Evolutionary conservation across 768 basidiomycete genomes (phyloP).

Genomic region (Hypsizygus marmoreus): DNA sequence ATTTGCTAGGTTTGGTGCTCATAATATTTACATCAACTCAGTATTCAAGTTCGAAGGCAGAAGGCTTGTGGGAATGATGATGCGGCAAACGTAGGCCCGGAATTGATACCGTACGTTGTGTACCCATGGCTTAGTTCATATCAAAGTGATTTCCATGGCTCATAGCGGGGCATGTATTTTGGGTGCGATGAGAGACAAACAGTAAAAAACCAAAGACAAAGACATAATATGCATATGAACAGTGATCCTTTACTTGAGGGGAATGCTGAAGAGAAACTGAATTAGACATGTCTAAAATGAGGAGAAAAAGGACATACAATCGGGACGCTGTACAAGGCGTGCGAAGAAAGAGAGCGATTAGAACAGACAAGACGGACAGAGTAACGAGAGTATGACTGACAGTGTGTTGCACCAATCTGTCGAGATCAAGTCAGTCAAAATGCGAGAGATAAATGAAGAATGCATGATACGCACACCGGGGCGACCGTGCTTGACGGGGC

Average conservation of each 20-base stretch:
- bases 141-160: conserved; percentile 2
- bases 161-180: conserved; percentile 16
- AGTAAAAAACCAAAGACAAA: conserved; percentile 18
- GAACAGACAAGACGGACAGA: conserved; percentile 1
- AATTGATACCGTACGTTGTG: too few relatives aligned
- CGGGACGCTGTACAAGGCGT: conserved; percentile 75
- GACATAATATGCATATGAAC: conserved; percentile 23
- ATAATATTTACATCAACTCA: too few relatives aligned
- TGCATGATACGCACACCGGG: conserved; percentile 77
- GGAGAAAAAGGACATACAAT: conserved; percentile 55
- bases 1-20: too few relatives aligned
- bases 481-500: conserved; percentile 99
- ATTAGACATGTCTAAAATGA: neutral
- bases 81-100: too few relatives aligned
- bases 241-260: conserved; percentile 80
- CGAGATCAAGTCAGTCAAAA: conserved; percentile 15
- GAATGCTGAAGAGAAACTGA: conserved; percentile 58
- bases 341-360: conserved; percentile 5
- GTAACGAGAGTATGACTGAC: conserved; percentile 43
- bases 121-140: too few relatives aligned
- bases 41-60: too few relatives aligned
- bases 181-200: conserved; percentile 6
- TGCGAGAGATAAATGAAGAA: neutral
- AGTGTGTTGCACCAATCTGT: conserved; percentile 90
- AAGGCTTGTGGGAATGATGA: too few relatives aligned